These are phyloP conservation scores for sunflower (Helianthus annuus) DNA, from an alignment of 129 eudicot genomes.

Conservation along the genomic window HanXRQr2.0-SUNRISE NC_035437.2:176637422-176637921, in stretches of 20 bases:
- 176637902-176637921: conserved; percentile 94
- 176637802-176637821: conserved; percentile 84
- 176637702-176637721: conserved; percentile 1
- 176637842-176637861: conserved; percentile 76
- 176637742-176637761: conserved; percentile 33
- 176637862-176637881: conserved; percentile 74
- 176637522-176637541: conserved; percentile 1
- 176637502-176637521: conserved; percentile 25
- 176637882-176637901: conserved; percentile 63
- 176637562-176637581: conserved; percentile 34
- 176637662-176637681: conserved; percentile 23
- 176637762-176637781: conserved; percentile 72
- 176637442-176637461: conserved; percentile 28
- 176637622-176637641: conserved; percentile 26
- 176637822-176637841: conserved; percentile 92
- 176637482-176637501: conserved; percentile 28
- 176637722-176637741: not conserved
- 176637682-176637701: conserved; percentile 1
- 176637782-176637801: conserved; percentile 92
- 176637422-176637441: conserved; percentile 20
- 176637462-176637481: conserved; percentile 24
- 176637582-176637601: conserved; percentile 40
- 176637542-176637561: conserved; percentile 16
- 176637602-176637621: conserved; percentile 38
- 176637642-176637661: conserved; percentile 28